Evolutionary conservation across 768 basidiomycete genomes (phyloP).

Genomic region (Phanerodontia chrysosporium): DNA sequence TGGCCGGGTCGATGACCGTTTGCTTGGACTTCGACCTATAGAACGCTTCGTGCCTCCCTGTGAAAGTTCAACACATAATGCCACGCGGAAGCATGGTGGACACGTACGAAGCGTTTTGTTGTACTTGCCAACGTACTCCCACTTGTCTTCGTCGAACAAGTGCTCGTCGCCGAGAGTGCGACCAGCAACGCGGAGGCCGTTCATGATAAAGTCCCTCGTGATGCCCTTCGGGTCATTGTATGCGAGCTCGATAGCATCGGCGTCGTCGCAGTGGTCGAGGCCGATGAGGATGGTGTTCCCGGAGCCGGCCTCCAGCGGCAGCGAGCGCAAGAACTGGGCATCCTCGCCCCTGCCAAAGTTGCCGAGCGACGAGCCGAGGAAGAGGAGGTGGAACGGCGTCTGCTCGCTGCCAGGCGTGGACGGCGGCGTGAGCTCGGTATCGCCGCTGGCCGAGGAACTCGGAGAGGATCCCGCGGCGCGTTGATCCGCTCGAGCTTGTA

Average conservation of each 20-base stretch:
- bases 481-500: conserved; percentile 13
- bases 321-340: conserved; percentile 64
- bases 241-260: conserved; percentile 69
- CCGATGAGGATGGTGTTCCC: conserved; percentile 87
- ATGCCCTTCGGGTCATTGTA: conserved; percentile 81
- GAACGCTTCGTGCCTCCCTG: conserved; percentile 83
- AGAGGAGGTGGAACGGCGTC: conserved; percentile 75
- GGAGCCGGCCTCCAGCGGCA: conserved; percentile 70
- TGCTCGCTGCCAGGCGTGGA: conserved; percentile 45
- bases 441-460: conserved; percentile 18
- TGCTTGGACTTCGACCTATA: conserved; percentile 66
- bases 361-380: conserved; percentile 88
- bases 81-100: not conserved
- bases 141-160: conserved; percentile 61
- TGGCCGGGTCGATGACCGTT: conserved; percentile 46
- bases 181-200: conserved; percentile 72
- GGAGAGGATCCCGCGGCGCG: conserved; percentile 33
- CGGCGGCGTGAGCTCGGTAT: conserved; percentile 28
- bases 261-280: conserved; percentile 80
- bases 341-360: conserved; percentile 79
- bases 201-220: conserved; percentile 79
- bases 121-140: conserved; percentile 65
- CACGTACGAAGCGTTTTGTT: conserved; percentile 51
- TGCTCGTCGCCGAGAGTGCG: conserved; percentile 60
- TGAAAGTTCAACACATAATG: conserved; percentile 1